Percentiles rank a stretch among this genome's conserved stretches.
These are phyloP conservation scores for Chytriomyces sp. DNA, from an alignment of 192 early-diverging fungal species.

Conservation along the genomic window DNA sequence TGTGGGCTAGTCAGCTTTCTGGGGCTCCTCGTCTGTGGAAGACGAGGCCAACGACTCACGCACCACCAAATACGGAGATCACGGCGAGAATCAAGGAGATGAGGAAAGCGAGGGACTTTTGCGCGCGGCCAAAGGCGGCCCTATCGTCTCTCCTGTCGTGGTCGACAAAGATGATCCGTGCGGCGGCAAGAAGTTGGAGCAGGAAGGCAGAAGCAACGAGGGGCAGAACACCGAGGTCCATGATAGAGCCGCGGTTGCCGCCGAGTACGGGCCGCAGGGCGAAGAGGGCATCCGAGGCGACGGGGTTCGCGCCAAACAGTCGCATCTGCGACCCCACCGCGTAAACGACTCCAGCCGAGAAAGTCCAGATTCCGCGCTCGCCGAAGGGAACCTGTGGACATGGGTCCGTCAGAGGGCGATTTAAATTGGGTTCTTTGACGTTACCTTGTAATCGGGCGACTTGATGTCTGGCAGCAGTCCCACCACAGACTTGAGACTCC, in stretches of 20 bases:
- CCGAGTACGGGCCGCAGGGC: slow-evolving; percentile 94
- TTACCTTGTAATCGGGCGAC: background rate
- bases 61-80: background rate
- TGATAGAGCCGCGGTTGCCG: slow-evolving; percentile 90
- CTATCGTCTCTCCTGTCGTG: slow-evolving; percentile 41
- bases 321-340: slow-evolving; percentile 92
- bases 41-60: background rate
- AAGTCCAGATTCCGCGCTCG: slow-evolving; percentile 93
- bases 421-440: background rate
- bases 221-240: slow-evolving; percentile 95
- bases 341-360: slow-evolving; percentile 86
- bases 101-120: background rate
- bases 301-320: slow-evolving; percentile 88
- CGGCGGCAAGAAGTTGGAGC: slow-evolving; percentile 89
- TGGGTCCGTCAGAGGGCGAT: background rate
- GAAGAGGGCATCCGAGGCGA: slow-evolving; percentile 89
- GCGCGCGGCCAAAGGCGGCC: slow-evolving; percentile 47
- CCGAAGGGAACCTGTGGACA: slow-evolving; percentile 73
- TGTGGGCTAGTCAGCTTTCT: slow-evolving; percentile 90
- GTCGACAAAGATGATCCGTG: slow-evolving; percentile 46
- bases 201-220: slow-evolving; percentile 96
- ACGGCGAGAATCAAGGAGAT: background rate
- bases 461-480: background rate
- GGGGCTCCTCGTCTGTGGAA: slow-evolving; percentile 45
- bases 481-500: background rate